Evolutionary conservation across 176 grass and related monocot species (phyloP).

Genomic region (Ensete ventricosum): DNA sequence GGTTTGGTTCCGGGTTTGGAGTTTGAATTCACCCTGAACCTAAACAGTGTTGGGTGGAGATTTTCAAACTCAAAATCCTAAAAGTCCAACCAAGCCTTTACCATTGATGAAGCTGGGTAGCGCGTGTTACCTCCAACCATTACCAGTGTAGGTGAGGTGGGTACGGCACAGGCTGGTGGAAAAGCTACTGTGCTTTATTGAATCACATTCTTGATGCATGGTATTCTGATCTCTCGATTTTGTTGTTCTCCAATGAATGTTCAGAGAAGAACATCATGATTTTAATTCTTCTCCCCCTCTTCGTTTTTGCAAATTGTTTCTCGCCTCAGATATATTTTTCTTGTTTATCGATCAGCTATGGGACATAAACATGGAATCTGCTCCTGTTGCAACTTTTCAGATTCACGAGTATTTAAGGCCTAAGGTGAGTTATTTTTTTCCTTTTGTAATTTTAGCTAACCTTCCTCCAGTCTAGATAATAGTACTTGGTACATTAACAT

Average conservation of each 20-base stretch:
- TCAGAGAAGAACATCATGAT: neutral
- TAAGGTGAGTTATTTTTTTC: conserved; percentile 43
- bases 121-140: neutral
- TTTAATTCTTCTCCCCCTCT: conserved; percentile 14
- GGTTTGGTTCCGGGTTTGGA: too few species aligned
- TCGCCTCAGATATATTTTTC: conserved; percentile 73
- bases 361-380: conserved; percentile 11
- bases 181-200: neutral
- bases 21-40: too few species aligned
- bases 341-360: conserved; percentile 21
- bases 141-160: neutral
- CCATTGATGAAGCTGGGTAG: neutral
- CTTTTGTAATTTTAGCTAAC: conserved; percentile 8
- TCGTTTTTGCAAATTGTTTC: conserved; percentile 61
- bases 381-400: conserved; percentile 2
- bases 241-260: neutral
- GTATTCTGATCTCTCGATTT: neutral
- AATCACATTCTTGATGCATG: neutral
- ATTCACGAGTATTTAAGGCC: conserved; percentile 6
- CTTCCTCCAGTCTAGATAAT: neutral
- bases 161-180: neutral
- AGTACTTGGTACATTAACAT: neutral
- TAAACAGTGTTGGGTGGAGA: neutral
- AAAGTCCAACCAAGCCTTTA: neutral
- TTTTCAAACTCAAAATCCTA: neutral